Percentiles rank a stretch among this genome's conserved stretches.
These are phyloP conservation scores for Penicillium brasilianum DNA, from an alignment of 2,329 filamentous ascomycete species.

Conservation along the genomic window DNA sequence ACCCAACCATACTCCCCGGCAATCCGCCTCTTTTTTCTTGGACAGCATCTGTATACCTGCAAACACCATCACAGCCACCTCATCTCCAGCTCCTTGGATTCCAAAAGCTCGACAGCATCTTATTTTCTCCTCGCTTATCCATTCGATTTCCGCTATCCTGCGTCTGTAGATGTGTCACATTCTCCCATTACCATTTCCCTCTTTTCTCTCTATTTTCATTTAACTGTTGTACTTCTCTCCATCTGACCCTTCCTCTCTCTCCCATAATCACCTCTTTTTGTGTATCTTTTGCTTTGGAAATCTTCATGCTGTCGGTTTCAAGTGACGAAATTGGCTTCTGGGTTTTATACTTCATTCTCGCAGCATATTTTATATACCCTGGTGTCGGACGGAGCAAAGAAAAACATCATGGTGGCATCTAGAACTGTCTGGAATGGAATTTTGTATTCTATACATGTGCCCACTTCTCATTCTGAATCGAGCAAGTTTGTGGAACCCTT, in stretches of 20 bases:
- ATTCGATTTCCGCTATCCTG: slow-evolving; percentile 11
- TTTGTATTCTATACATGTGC: slow-evolving; percentile 29
- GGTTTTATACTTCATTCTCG: slow-evolving; percentile 20
- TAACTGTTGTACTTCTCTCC: neutral
- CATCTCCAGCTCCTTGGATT: slow-evolving; percentile 14
- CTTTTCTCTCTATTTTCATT: slow-evolving; percentile 9
- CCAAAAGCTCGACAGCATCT: slow-evolving; percentile 7
- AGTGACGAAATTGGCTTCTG: slow-evolving; percentile 9
- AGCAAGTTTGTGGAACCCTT: neutral
- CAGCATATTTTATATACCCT: slow-evolving; percentile 34
- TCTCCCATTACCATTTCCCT: slow-evolving; percentile 6
- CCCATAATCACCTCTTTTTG: slow-evolving; percentile 20
- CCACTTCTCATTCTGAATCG: slow-evolving; percentile 8
- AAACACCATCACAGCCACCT: slow-evolving; percentile 12
- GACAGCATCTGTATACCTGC: slow-evolving; percentile 22
- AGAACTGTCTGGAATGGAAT: slow-evolving; percentile 31
- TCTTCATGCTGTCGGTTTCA: slow-evolving; percentile 15
- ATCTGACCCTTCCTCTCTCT: slow-evolving; percentile 15
- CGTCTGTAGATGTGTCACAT: slow-evolving; percentile 28
- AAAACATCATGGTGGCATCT: slow-evolving; percentile 26
- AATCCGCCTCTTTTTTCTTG: slow-evolving; percentile 10
- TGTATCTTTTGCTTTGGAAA: slow-evolving; percentile 23
- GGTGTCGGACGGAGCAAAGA: slow-evolving; percentile 31
- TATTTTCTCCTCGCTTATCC: neutral
- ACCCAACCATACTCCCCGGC: slow-evolving; percentile 5